Evolutionary conservation across 208 protist genomes (phyloP), one percentile per base, ranked within the genome.

Genomic region (Tritrichomonas foetus): DNA sequence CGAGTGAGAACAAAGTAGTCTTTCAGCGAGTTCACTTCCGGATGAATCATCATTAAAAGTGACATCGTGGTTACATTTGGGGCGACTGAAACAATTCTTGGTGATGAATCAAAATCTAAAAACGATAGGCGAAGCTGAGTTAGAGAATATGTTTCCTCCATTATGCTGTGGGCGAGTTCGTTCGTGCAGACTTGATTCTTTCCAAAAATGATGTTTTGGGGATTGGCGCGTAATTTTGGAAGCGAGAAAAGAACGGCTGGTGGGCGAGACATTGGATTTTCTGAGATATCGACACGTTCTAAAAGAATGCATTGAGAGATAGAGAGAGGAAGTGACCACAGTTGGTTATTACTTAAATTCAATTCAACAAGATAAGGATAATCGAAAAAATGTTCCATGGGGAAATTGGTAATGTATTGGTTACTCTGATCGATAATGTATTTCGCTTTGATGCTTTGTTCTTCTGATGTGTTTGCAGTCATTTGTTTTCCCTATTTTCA

Each of bases 261-360:
- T 2, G 78, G 78, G 39, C 44, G 11, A 9, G 27, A 8, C 3
- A 89, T 61, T 27, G 78, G 78, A 57, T 53, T 89, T 5, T 61
- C 11, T 39, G 78, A 57, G 53, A 89, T 61, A 57, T 89, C 39
- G 20, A 89, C 39, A 33, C 47, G 25, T 57, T 89, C 47, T 2
- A 89, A 30, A n/a, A 89, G 30, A 89, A 89, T 20, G 47, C 78
- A 89, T 57, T 89, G 41, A 1, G 78, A 89, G 39, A 89, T 89
- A 39, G 78, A 89, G 11, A 89, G 44, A 20, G 78, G 78, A 33
- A 89, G 20, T 39, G 30, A 53, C 25, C 41, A 9, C 2, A 57
- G n/a, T 57, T 53, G n/a, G 16, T 53, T 61, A 57, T 57, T 57
- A n/a, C n/a, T 47, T 61, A 89, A 57, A 89, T 89, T 47, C 5